phyloP scores from a whole-genome alignment of 352 stramenopile species.

The Globisporangium cystogenes region DNA sequence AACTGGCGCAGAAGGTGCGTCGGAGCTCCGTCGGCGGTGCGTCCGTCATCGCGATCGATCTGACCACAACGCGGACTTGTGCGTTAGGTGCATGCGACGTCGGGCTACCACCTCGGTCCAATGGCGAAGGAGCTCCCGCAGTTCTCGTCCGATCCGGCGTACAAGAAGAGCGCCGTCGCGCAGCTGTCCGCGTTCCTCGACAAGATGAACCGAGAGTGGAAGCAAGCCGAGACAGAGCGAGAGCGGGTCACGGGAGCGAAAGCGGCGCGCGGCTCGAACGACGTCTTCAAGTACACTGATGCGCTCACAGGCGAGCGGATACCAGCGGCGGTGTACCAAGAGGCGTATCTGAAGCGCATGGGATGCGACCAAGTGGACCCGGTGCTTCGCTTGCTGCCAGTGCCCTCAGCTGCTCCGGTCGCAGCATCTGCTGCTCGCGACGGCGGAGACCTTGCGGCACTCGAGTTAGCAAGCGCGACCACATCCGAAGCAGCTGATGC shows the following conservation, averaged over 20 bases:
- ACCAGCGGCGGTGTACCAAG: constrained; percentile 26
- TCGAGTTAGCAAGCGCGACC: background rate
- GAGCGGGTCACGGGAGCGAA: constrained; percentile 28
- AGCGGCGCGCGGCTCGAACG: constrained; percentile 22
- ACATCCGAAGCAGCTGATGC: background rate
- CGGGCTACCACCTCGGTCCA: constrained; percentile 42
- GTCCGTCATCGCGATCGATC: too few species aligned
- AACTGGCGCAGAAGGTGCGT: constrained; percentile 24
- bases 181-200: constrained; percentile 33
- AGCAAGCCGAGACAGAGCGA: constrained; percentile 30
- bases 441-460: background rate
- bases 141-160: constrained; percentile 31
- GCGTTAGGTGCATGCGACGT: constrained; percentile 27
- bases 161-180: constrained; percentile 37
- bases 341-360: constrained; percentile 42
- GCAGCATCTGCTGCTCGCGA: background rate
- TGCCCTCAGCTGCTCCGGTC: background rate
- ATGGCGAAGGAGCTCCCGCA: constrained; percentile 20
- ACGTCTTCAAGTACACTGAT: constrained; percentile 53
- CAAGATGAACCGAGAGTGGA: constrained; percentile 50
- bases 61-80: background rate
- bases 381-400: constrained; percentile 21
- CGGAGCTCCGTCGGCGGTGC: background rate
- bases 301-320: constrained; percentile 30
- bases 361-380: constrained; percentile 23